Percentiles rank a stretch among this genome's conserved stretches.
These are phyloP conservation scores for Auricularia auricula-judae DNA, from an alignment of 768 basidiomycete genomes.

Conservation along the genomic window DNA sequence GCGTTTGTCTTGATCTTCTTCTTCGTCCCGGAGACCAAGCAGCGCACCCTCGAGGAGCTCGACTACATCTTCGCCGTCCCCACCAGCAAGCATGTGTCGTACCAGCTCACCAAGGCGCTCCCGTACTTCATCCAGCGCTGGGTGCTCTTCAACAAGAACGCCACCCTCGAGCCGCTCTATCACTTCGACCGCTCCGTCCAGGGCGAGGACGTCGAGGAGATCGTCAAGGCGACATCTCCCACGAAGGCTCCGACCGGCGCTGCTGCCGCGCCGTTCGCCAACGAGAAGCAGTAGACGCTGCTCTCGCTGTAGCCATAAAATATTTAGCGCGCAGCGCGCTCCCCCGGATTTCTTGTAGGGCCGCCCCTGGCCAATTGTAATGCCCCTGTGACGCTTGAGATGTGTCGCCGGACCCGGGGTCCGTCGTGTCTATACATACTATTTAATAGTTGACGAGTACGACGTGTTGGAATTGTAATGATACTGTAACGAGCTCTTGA, in stretches of 20 bases:
- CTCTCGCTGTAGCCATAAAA: not conserved
- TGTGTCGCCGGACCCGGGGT: not conserved
- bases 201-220: not conserved
- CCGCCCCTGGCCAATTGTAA: not conserved
- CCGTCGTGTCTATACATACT: not conserved
- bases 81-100: slow-evolving; percentile 30
- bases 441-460: not conserved
- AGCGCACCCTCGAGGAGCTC: slow-evolving; percentile 15
- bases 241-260: not conserved
- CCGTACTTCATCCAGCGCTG: slow-evolving; percentile 38
- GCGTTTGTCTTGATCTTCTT: slow-evolving; percentile 48
- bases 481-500: too few species aligned
- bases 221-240: not conserved
- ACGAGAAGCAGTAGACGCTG: not conserved
- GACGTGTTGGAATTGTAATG: too few species aligned
- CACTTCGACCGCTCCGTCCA: slow-evolving; percentile 26
- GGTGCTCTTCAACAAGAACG: slow-evolving; percentile 28
- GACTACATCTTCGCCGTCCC: slow-evolving; percentile 29
- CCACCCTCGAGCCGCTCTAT: slow-evolving; percentile 34
- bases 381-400: not conserved
- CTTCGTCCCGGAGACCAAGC: slow-evolving; percentile 35
- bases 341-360: not conserved
- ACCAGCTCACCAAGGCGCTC: slow-evolving; percentile 34
- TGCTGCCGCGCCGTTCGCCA: not conserved
- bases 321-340: not conserved